Base-by-base conservation (phyloP, 805 yeast species). In the Wickerhamomyces subpelliculosus region DNA sequence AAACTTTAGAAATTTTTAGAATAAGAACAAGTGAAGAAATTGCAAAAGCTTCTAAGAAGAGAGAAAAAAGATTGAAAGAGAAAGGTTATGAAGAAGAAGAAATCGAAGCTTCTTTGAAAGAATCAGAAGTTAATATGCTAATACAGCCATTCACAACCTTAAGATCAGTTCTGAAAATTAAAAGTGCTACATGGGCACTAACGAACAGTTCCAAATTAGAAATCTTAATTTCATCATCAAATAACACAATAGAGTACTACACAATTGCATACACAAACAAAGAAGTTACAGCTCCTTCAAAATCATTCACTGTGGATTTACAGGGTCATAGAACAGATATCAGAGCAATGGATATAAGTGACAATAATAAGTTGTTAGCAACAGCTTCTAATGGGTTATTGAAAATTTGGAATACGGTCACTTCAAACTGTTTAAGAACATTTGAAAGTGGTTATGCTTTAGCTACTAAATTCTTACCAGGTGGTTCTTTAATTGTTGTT, bases 281-380 rank as follows among this genome's bases (percentile, higher is more conserved):
- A 43, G 81, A 80, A 43, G 68, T 71, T 27, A 62, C 70, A 0
- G 51, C 64, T 4, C 60, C 79, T 1, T 61, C 57, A 4, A 78
- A 72, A 46, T 62, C 68, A 32, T 74, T 74, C 49, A 60, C 79
- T 3, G 67, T 93, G 18, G 96, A 88, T 35, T 60, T 78, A 30
- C 72, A 75, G 37, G 99, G 98, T 17, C 97, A 89, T 59, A 76
- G 97, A 56, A 78, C 87, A 3, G 99, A 93, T 59, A 72, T 90
- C 21, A 73, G 98, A 51, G 72, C 95, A 5, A 65, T 86, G 54
- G 89, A 87, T 48, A 68, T 93, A 26, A 83, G 95, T 40, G 75
- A 78, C 38, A 96, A 90, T 62, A 77, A 80, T 57, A 78, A 77
- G 55, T 64, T 93, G 41, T 64, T 90, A 30, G 94, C 88, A 3